Evolutionary conservation across 2,329 filamentous ascomycete genomes (phyloP).

Genomic region (Colletotrichum endophyticum): DNA sequence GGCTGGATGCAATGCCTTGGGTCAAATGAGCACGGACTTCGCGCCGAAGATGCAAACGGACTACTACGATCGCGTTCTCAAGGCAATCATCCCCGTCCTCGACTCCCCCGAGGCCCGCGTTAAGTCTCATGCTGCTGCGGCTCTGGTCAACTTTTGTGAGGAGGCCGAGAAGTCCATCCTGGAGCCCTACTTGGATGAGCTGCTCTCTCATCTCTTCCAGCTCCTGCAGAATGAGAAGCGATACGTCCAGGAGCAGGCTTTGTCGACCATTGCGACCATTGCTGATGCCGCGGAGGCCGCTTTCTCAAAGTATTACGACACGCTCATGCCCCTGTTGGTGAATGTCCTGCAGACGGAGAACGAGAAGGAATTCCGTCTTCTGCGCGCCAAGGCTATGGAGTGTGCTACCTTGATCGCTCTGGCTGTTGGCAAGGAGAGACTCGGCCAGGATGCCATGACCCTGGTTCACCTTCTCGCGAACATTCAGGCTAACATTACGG

Average conservation of each 20-base stretch:
- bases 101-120: constrained; percentile 90
- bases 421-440: constrained; percentile 91
- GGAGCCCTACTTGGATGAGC: constrained; percentile 89
- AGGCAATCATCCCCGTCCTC: constrained; percentile 90
- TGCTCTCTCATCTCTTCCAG: constrained; percentile 84
- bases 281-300: constrained; percentile 97
- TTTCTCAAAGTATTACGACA: constrained; percentile 94
- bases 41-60: constrained; percentile 97
- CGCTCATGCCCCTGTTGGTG: constrained; percentile 92
- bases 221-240: constrained; percentile 91
- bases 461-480: constrained; percentile 86
- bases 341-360: constrained; percentile 88
- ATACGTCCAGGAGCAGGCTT: constrained; percentile 95
- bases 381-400: constrained; percentile 98
- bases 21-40: constrained; percentile 99
- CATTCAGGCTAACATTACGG: constrained; percentile 86
- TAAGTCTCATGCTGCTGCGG: constrained; percentile 96
- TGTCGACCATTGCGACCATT: constrained; percentile 97
- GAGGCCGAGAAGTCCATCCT: constrained; percentile 92
- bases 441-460: constrained; percentile 85
- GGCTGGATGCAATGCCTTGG: constrained; percentile 97
- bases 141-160: constrained; percentile 98
- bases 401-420: constrained; percentile 95
- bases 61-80: constrained; percentile 86
- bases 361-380: constrained; percentile 88